Evolutionary conservation across 768 basidiomycete species (phyloP), one percentile per base, ranked within the genome.

Genomic region (Pisolithus sp.): DNA sequence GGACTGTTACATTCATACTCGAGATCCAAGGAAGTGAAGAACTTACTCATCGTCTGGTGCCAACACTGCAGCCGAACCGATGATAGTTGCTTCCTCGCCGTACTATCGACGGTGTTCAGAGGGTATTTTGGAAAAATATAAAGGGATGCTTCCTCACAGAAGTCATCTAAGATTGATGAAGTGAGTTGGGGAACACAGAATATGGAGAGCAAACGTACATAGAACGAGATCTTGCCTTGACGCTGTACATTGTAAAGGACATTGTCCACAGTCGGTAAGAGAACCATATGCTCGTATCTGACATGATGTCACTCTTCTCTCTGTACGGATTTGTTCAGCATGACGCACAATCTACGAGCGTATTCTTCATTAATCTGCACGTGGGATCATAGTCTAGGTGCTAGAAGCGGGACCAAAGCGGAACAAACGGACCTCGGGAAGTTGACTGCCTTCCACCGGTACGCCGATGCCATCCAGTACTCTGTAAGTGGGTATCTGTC

Each of bases 221-320:
- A 93, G 68, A 92, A 93, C 5, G 87, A 88, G 58, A 91, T 91
- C 68, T 90, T 91, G 24, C 93, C 93, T 67, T 97, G 93, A 7
- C 93, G 81, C 64, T 97, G 93, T 8, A 93, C 83, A 59, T 93
- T 93, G 69, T 93, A 89, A 15, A 97, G 75, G 34, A 95, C 74
- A 57, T 84, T 93, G 71, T 96, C 93, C 64, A 94, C 71, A 38
- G 83, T 81, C 0, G 93, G 93, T 50, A 91, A 70, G 28, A 89
- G 74, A 50, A 80, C 78, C 86, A 91, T 92, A 52, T 84, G 72
- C 66, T 86, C 83, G 60, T 89, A 93, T 54, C 84, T 83, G 46
- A 13, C 49, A 36, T 34, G 24, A 43, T 34, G 5, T 20, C 20
- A 23, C 40, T 49, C 46, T 52, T 44, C 0, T 51, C 38, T 36